Base-by-base conservation (phyloP, 306 rosid species). In the Casuarina equisetifolia region DNA sequence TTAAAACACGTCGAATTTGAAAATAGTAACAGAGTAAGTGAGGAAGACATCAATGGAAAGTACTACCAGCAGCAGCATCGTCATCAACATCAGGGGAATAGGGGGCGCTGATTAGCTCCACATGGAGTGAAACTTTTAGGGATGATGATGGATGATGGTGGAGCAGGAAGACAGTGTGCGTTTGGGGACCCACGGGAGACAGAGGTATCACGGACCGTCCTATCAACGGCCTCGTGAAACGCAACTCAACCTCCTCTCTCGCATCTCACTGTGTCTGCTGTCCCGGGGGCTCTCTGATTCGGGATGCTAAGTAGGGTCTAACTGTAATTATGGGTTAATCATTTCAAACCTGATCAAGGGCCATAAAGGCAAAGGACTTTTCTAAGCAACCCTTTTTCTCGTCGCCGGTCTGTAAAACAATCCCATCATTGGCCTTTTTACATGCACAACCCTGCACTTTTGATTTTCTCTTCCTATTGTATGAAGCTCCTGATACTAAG, bases 141-240 rank as follows among this genome's bases (percentile, higher is more conserved):
- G 72, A 52, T 2, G 78, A 77, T 40, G 88, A 75, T 79, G 82
- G 82, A 16, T 16, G 58, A 19, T 54, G 59, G 19, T 52, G 57
- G 19, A 52, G 84, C 76, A 66, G 40, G 61, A 82, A 74, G 75
- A 59, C 83, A 46, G 53, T 72, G 79, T 19, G 76, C 67, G 42
- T 76, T 46, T 25, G 32, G 88, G 89, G 90, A 45, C 86, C 90
- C 86, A 72, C 80, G 72, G 59, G 25, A 3, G 84, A 72, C 91
- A 87, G 81, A 78, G 86, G 82, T 78, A 85, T 93, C 97, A 89
- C 96, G 96, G 97, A 93, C 93, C 88, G 92, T 85, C 90, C 94
- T 88, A 82, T 86, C 88, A 80, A 66, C 72, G 81, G 81, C 91
- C 55, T 89, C 39, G 93, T 90, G 83, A 88, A 79, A 73, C 73